Evolutionary conservation across 768 basidiomycete genomes (phyloP).

Genomic region (Leccinum uliginosum): DNA sequence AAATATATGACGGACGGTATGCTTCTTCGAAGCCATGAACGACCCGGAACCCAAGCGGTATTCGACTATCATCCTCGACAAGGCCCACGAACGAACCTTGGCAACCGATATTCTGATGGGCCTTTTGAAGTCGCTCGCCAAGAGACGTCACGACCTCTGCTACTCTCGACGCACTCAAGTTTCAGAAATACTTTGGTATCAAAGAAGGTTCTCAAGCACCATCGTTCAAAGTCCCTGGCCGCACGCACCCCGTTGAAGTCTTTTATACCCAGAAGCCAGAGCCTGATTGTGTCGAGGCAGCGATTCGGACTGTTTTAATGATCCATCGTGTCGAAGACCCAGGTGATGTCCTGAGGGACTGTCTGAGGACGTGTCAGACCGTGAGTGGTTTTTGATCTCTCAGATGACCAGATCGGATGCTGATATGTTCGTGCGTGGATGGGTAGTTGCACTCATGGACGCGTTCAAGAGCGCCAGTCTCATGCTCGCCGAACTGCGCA

Average conservation of each 20-base stretch:
- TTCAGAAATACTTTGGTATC: constrained; percentile 87
- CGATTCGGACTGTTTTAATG: constrained; percentile 94
- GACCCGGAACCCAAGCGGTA: constrained; percentile 86
- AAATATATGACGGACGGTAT: constrained; percentile 99
- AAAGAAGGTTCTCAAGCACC: constrained; percentile 49
- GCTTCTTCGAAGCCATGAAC: constrained; percentile 98
- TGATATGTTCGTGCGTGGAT: no score
- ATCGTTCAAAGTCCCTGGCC: constrained; percentile 86
- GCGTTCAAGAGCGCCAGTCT: no score
- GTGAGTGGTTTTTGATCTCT: no score
- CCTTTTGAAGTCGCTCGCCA: constrained; percentile 80
- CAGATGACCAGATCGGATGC: no score
- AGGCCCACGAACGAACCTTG: constrained; percentile 96
- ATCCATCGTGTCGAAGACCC: constrained; percentile 94
- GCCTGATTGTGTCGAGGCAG: constrained; percentile 94
- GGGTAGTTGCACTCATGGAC: no score
- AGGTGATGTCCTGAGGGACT: constrained; percentile 66
- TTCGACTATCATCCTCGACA: constrained; percentile 97
- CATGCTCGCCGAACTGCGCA: no score
- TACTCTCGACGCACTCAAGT: constrained; percentile 94
- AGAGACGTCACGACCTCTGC: constrained; percentile 84
- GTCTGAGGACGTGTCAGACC: no score
- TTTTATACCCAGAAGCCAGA: constrained; percentile 93
- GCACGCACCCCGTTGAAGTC: constrained; percentile 94
- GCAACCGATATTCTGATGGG: constrained; percentile 99